Conservation (phyloP, 441 rosid species). For the Kokia cookei region DNA sequence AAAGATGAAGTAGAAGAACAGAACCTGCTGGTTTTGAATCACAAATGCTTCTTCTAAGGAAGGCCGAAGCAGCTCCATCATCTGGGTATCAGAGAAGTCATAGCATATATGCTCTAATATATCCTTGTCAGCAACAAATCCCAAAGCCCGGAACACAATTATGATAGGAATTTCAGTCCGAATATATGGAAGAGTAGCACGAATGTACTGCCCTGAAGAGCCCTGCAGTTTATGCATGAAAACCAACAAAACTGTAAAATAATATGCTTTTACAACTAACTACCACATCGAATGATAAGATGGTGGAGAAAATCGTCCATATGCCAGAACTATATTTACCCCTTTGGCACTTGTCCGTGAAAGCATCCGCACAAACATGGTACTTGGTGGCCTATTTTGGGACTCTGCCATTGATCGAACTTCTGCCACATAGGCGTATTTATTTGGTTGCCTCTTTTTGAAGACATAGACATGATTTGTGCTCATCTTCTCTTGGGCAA, state of each 20-base stretch:
- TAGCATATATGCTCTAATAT: conserved; percentile 91
- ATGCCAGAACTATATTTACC: conserved; percentile 37
- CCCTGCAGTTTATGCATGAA: conserved; percentile 51
- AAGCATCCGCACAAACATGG: conserved; percentile 97
- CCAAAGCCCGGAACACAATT: conserved; percentile 94
- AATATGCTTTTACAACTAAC: neutral
- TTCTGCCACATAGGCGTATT: conserved; percentile 83
- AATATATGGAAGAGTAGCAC: conserved; percentile 94
- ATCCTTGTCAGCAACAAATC: conserved; percentile 95
- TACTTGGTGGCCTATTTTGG: conserved; percentile 92
- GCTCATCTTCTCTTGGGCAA: conserved; percentile 99
- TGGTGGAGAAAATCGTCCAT: neutral
- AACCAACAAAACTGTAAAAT: neutral
- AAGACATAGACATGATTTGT: conserved; percentile 93
- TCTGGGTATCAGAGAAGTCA: conserved; percentile 79
- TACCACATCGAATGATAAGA: neutral
- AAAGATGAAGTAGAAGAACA: neutral
- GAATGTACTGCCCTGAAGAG: conserved; percentile 87
- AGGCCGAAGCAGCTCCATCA: conserved; percentile 98
- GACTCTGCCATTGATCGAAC: conserved; percentile 96
- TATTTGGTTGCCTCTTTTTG: conserved; percentile 95
- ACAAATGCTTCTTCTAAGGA: conserved; percentile 97
- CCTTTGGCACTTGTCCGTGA: conserved; percentile 90
- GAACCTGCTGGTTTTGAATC: conserved; percentile 94
- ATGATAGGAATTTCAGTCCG: conserved; percentile 94